Base-by-base conservation (phyloP, 768 basidiomycete species). In the Suillus clintonianus region DNA sequence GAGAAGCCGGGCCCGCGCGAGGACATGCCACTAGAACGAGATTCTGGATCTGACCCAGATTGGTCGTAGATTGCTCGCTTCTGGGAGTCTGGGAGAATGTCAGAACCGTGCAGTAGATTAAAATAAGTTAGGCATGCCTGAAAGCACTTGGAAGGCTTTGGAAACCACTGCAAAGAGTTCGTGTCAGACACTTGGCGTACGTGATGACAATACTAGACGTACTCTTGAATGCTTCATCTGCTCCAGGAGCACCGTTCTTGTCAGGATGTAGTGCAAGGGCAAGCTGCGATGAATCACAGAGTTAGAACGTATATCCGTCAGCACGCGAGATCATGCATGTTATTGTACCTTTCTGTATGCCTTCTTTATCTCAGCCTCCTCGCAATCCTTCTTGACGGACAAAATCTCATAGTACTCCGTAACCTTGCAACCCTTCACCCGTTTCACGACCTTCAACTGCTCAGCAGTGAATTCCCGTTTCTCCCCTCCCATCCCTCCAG, bases 151-250 rank as follows among this genome's bases (percentile, higher is more conserved):
- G 78, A 98, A 99, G 11, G 96, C 95, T 78, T 97, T 98, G 5
- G 95, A 97, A 34, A 99, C 94, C 90, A 96, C 97, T 99, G 71
- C 13, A 27, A 19, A 43, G 10, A 13, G 60, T 3, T 68, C 70
- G 24, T 63, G 48, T 55, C 48, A 41, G 54, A 24, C 50, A 59
- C 36, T 48, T 57, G n/a, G 14, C 17, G 13, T 30, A 24, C 41
- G 61, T 15, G 60, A 57, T 63, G 45, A 58, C 22, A 0, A 24
- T 47, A 41, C 32, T 63, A 45, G 57, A 83, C 89, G 60, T 71
- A 98, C 97, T 82, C 81, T 99, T 99, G 80, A 99, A 99, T 3
- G 97, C 97, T 74, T 99, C 97, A 65, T 98, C 97, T 17, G 97
- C 97, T 45, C 94, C 93, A n/a, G 97, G 96, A 22, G 97, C 97